These are phyloP conservation scores for Didymella segeticola DNA, from an alignment of 2,329 filamentous ascomycete genomes.

Conservation along the genomic window DNA sequence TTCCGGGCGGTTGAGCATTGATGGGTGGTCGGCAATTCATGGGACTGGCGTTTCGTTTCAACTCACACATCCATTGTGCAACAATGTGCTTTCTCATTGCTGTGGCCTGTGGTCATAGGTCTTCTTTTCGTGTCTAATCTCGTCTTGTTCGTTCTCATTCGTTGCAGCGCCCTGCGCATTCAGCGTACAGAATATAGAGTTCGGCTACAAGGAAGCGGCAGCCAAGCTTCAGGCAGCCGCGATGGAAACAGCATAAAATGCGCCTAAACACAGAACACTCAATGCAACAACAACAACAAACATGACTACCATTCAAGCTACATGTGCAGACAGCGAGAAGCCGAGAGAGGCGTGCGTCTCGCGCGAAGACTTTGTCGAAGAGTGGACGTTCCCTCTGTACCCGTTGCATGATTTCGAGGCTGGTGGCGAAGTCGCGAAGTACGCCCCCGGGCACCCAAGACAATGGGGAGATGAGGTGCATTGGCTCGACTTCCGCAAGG, in stretches of 20 bases:
- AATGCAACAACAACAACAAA: neutral
- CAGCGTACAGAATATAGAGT: neutral
- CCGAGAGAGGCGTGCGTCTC: neutral
- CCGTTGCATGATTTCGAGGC: constrained; percentile 24
- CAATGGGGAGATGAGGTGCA: constrained; percentile 21
- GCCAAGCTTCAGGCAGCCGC: constrained; percentile 7
- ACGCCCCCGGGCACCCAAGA: constrained; percentile 25
- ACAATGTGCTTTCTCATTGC: neutral
- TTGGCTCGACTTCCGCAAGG: constrained; percentile 19
- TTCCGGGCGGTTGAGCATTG: constrained; percentile 25
- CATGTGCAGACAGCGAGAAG: neutral
- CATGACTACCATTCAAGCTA: neutral
- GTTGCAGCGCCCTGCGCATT: neutral
- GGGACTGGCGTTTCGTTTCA: constrained; percentile 45
- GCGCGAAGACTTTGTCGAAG: constrained; percentile 17
- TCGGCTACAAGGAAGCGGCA: neutral
- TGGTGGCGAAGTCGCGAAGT: constrained; percentile 19
- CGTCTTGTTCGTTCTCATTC: neutral
- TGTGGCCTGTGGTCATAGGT: neutral
- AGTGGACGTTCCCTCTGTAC: constrained; percentile 22
- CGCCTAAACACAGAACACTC: neutral
- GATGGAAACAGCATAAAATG: neutral
- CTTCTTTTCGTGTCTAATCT: neutral
- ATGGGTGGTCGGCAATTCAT: constrained; percentile 33
- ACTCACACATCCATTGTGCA: constrained; percentile 38